These are phyloP conservation scores for Xylariales sp. DNA, from an alignment of 2,329 filamentous ascomycete genomes.

Conservation along the genomic window DNA sequence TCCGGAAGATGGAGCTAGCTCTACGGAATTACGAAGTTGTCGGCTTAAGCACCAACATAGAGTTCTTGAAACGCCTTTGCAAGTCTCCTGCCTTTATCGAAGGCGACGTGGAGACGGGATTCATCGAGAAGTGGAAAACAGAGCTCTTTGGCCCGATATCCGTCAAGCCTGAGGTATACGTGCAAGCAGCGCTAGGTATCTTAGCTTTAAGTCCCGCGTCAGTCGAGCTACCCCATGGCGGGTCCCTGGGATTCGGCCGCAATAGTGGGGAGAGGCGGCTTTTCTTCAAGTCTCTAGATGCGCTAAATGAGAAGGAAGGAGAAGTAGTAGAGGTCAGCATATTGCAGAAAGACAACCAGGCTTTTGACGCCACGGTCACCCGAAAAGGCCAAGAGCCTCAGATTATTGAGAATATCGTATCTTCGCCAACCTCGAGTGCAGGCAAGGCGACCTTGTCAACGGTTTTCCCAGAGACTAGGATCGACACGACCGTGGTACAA, in stretches of 20 bases:
- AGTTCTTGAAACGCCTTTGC: slow-evolving; percentile 92
- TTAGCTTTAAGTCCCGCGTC: slow-evolving; percentile 62
- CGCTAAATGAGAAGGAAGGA: slow-evolving; percentile 71
- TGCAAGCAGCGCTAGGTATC: slow-evolving; percentile 86
- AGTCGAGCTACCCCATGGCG: slow-evolving; percentile 57
- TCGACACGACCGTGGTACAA: slow-evolving; percentile 81
- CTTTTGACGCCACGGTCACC: slow-evolving; percentile 60
- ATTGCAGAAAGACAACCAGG: slow-evolving; percentile 59
- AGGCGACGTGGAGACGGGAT: slow-evolving; percentile 94
- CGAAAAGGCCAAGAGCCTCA: slow-evolving; percentile 56
- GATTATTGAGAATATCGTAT: slow-evolving; percentile 60
- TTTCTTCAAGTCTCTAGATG: slow-evolving; percentile 68
- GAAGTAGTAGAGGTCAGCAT: slow-evolving; percentile 67
- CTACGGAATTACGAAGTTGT: slow-evolving; percentile 92
- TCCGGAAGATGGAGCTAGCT: slow-evolving; percentile 83
- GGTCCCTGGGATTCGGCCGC: slow-evolving; percentile 66
- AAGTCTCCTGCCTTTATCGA: slow-evolving; percentile 82
- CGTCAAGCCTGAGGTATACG: slow-evolving; percentile 78
- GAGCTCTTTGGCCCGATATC: slow-evolving; percentile 77
- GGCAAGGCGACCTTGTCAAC: slow-evolving; percentile 65
- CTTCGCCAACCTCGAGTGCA: slow-evolving; percentile 48
- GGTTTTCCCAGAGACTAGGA: slow-evolving; percentile 84
- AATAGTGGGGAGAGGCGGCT: slow-evolving; percentile 59
- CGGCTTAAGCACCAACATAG: slow-evolving; percentile 93
- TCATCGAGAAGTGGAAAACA: slow-evolving; percentile 87